Conservation (phyloP, 2,329 filamentous ascomycete genomes). For the Fusarium falciforme region DNA sequence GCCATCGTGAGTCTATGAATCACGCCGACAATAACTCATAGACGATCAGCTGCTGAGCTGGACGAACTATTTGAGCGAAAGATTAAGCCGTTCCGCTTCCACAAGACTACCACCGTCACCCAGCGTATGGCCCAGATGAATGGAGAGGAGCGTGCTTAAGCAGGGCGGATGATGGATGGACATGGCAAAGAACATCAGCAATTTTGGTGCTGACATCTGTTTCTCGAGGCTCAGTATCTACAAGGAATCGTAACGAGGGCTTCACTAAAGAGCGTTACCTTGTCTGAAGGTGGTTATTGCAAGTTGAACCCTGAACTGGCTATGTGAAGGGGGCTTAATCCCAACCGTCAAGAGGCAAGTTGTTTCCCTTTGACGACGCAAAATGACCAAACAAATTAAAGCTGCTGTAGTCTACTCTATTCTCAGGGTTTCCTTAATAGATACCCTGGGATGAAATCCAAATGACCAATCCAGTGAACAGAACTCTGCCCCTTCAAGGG, state of each 20-base stretch:
- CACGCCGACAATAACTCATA: not conserved
- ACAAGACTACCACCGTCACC: not conserved
- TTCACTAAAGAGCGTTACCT: not conserved
- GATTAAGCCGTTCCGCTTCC: not conserved
- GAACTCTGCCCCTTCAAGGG: not conserved
- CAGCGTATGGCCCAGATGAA: not conserved
- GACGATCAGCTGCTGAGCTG: slow-evolving; percentile 4
- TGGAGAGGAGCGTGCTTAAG: not conserved
- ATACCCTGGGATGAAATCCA: not conserved
- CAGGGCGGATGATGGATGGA: not conserved
- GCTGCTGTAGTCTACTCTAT: not conserved
- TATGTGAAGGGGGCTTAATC: not conserved
- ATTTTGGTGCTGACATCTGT: not conserved
- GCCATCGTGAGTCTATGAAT: not conserved
- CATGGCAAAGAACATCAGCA: not conserved
- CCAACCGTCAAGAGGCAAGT: not conserved
- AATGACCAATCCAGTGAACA: not conserved
- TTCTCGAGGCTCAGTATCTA: not conserved
- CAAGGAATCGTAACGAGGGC: not conserved
- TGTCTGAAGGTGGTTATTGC: not conserved
- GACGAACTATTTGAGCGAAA: slow-evolving; percentile 9
- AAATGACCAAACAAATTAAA: not conserved
- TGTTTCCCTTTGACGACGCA: not conserved
- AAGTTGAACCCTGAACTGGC: not conserved
- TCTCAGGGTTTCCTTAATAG: not conserved